Conservation (phyloP, 139 green algal genomes). For the Tetradesmus obliquus region DNA sequence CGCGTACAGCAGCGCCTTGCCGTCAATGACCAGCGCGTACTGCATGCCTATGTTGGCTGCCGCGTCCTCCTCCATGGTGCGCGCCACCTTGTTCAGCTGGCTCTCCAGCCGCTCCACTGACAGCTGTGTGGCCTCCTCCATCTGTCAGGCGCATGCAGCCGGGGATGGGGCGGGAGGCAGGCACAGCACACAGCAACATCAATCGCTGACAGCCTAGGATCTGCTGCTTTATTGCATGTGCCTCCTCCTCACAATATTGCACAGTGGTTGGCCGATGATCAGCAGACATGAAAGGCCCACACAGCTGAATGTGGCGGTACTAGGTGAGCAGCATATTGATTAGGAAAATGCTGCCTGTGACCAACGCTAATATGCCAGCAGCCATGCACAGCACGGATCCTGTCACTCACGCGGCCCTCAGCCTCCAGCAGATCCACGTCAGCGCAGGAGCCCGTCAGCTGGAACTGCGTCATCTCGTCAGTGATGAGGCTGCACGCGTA, state of each 20-base stretch:
- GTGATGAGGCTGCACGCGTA: constrained; percentile 89
- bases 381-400: too few species aligned
- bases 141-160: not conserved
- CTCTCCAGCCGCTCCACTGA: constrained; percentile 40
- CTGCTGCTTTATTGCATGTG: too few species aligned
- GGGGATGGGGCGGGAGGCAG: not conserved
- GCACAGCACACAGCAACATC: not conserved
- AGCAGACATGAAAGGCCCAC: too few species aligned
- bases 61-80: constrained; percentile 43
- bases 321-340: too few species aligned
- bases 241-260: too few species aligned
- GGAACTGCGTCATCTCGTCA: constrained; percentile 77
- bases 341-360: too few species aligned
- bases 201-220: too few species aligned
- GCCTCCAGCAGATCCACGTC: constrained; percentile 51
- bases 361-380: too few species aligned
- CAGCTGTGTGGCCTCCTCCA: constrained; percentile 47
- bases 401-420: constrained; percentile 4
- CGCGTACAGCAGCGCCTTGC: constrained; percentile 81
- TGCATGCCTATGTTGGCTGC: not conserved
- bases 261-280: too few species aligned
- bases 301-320: too few species aligned
- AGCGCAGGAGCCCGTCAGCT: constrained; percentile 32
- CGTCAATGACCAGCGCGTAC: constrained; percentile 85
- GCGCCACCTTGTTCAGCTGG: constrained; percentile 54